Conservation (phyloP, 768 basidiomycete genomes). For the Tylopilus vinaceipallidus region DNA sequence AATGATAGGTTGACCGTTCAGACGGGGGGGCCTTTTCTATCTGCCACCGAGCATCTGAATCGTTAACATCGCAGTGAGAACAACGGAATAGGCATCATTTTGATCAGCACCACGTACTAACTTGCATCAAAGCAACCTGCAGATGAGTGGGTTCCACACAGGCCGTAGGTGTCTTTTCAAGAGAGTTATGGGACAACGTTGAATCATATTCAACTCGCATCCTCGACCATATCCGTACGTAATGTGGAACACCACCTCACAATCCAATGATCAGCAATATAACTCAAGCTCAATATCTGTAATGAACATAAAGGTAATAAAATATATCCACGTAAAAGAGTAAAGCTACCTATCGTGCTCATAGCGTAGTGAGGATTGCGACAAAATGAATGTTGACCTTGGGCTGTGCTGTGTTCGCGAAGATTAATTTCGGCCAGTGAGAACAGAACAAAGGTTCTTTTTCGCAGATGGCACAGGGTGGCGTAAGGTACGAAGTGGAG, state of each 20-base stretch:
- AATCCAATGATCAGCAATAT: constrained; percentile 15
- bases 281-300: constrained; percentile 15
- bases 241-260: constrained; percentile 14
- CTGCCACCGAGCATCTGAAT: no score
- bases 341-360: constrained; percentile 15
- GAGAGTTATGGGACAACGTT: neutral
- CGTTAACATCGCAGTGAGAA: neutral
- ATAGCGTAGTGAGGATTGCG: constrained; percentile 8
- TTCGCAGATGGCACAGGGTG: constrained; percentile 6
- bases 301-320: constrained; percentile 29
- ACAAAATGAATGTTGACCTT: constrained; percentile 2
- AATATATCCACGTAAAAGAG: constrained; percentile 25
- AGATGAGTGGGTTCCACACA: neutral
- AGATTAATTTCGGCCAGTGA: constrained; percentile 5
- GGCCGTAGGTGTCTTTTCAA: neutral
- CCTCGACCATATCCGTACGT: constrained; percentile 5
- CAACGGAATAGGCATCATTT: neutral
- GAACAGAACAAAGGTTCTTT: constrained; percentile 5
- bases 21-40: no score
- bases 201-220: neutral
- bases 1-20: neutral
- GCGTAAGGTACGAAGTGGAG: constrained; percentile 1
- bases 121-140: neutral
- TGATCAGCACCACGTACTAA: constrained; percentile 4
- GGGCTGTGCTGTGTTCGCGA: neutral